Conservation (phyloP, 139 green algal genomes). For the Closterium sp. region DNA sequence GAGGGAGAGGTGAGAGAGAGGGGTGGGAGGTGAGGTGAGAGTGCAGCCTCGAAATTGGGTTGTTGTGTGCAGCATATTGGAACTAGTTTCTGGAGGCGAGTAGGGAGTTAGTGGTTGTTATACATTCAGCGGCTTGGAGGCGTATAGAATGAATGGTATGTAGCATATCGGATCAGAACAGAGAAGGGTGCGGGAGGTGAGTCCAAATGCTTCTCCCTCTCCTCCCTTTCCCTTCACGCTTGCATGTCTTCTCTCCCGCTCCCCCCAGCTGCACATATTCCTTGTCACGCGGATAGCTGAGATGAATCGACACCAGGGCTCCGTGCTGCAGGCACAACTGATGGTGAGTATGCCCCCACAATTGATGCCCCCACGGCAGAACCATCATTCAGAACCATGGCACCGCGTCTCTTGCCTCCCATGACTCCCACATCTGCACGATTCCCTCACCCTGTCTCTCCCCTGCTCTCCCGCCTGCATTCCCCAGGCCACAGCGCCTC, state of each 20-base stretch:
- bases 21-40: no score
- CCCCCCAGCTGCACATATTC: background rate
- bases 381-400: background rate
- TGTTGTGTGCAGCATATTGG: no score
- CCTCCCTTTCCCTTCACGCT: background rate
- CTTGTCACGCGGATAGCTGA: background rate
- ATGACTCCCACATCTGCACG: background rate
- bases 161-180: no score
- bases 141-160: no score
- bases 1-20: no score
- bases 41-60: no score
- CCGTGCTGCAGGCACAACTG: background rate
- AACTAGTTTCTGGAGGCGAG: no score
- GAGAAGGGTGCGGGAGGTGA: no score
- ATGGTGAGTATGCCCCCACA: background rate
- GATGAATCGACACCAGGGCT: background rate
- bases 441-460: background rate
- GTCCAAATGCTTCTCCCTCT: background rate
- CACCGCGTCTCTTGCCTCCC: background rate
- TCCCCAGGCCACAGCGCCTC: background rate
- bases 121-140: no score
- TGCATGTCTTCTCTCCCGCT: background rate
- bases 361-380: no score
- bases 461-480: background rate
- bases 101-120: no score